Evolutionary conservation across 2,329 filamentous ascomycete genomes (phyloP).

Genomic region (Aspergillus carbonarius): DNA sequence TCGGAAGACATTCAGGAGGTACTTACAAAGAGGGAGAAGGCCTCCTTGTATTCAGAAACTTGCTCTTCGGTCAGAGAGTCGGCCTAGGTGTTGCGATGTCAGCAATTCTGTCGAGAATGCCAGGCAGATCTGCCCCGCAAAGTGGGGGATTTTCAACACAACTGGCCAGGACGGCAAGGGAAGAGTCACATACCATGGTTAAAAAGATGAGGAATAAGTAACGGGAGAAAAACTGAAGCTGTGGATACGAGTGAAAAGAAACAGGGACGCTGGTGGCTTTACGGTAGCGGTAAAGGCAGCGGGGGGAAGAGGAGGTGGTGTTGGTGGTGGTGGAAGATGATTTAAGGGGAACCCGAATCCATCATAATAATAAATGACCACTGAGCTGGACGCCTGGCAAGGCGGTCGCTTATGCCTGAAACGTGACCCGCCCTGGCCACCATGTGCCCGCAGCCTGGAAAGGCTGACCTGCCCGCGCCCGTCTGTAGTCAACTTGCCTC

Average conservation of each 20-base stretch:
- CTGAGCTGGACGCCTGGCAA: slow-evolving; percentile 20
- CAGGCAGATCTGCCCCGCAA: slow-evolving; percentile 33
- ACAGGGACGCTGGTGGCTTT: slow-evolving; percentile 10
- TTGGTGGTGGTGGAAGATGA: slow-evolving; percentile 16
- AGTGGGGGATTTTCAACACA: slow-evolving; percentile 30
- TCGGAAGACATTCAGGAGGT: background rate
- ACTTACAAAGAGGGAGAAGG: slow-evolving; percentile 99
- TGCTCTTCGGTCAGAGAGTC: slow-evolving; percentile 99
- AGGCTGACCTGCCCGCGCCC: slow-evolving; percentile 9
- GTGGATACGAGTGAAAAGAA: slow-evolving; percentile 14
- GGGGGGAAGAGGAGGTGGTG: slow-evolving; percentile 20
- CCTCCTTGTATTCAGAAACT: slow-evolving; percentile 99
- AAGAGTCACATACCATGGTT: slow-evolving; percentile 33
- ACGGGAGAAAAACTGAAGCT: slow-evolving; percentile 2
- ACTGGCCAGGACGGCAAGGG: slow-evolving; percentile 6
- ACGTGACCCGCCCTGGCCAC: slow-evolving; percentile 22
- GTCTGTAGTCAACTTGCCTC: slow-evolving; percentile 1
- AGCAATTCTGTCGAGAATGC: slow-evolving; percentile 25
- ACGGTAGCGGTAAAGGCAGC: slow-evolving; percentile 12
- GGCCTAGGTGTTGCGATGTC: slow-evolving; percentile 60
- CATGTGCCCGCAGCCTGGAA: slow-evolving; percentile 8
- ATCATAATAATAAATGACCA: slow-evolving; percentile 19
- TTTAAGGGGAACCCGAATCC: slow-evolving; percentile 24
- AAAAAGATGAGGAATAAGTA: slow-evolving; percentile 11
- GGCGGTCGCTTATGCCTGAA: slow-evolving; percentile 23